Percentiles rank a stretch among this genome's conserved stretches.
Evolutionary conservation across 805 yeast species (phyloP).

Genomic region (Brettanomyces bruxellensis): DNA sequence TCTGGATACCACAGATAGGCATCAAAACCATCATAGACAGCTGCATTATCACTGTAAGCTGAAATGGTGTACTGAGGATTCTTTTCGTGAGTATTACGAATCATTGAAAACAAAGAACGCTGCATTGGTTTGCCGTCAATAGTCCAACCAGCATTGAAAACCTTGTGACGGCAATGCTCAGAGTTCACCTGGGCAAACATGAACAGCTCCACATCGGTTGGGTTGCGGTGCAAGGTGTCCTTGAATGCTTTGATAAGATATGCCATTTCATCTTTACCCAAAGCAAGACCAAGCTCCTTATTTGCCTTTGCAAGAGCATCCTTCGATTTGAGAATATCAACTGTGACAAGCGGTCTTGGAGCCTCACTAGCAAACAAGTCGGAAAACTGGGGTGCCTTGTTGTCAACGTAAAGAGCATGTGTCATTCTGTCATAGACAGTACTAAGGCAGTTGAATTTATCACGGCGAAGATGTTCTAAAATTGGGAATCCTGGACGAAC

Average conservation of each 20-base stretch:
- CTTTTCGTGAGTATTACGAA: slow-evolving; percentile 80
- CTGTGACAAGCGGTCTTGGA: slow-evolving; percentile 77
- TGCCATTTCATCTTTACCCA: slow-evolving; percentile 87
- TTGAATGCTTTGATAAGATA: slow-evolving; percentile 80
- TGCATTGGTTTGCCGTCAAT: slow-evolving; percentile 76
- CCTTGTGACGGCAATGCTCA: slow-evolving; percentile 98
- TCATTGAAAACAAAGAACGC: slow-evolving; percentile 81
- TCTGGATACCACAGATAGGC: slow-evolving; percentile 79
- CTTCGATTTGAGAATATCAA: slow-evolving; percentile 49
- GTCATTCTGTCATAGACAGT: slow-evolving; percentile 93
- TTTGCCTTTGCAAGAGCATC: slow-evolving; percentile 69
- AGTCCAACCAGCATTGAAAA: slow-evolving; percentile 97
- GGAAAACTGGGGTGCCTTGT: slow-evolving; percentile 50
- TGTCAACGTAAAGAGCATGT: slow-evolving; percentile 50
- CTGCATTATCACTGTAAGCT: slow-evolving; percentile 97
- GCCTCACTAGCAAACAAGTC: slow-evolving; percentile 70
- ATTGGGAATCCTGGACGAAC: slow-evolving; percentile 67
- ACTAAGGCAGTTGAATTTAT: slow-evolving; percentile 45
- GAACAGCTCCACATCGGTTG: slow-evolving; percentile 95
- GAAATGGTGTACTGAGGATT: slow-evolving; percentile 78
- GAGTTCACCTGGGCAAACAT: slow-evolving; percentile 99
- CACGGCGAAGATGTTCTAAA: slow-evolving; percentile 41
- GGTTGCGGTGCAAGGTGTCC: slow-evolving; percentile 69
- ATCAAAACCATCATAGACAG: slow-evolving; percentile 79
- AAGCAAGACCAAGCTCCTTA: slow-evolving; percentile 81